phyloP scores from a whole-genome alignment of 768 basidiomycete genomes.

The Auricularia heimuer region DNA sequence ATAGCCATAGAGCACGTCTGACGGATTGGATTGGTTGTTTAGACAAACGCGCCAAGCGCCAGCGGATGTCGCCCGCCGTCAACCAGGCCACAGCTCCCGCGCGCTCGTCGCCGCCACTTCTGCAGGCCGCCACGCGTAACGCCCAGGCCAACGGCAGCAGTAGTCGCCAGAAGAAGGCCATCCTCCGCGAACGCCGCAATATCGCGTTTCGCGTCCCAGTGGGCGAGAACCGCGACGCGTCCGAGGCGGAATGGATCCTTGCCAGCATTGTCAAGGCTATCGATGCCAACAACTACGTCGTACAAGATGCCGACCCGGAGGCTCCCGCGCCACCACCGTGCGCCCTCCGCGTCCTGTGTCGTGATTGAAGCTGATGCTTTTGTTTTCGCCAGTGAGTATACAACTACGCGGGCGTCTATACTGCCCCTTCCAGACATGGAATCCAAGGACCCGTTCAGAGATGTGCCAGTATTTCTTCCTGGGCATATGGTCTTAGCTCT shows the following conservation, averaged over 20 bases:
- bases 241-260: conserved; percentile 61
- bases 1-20: too few relatives aligned
- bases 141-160: conserved; percentile 25
- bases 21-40: too few relatives aligned
- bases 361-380: background rate
- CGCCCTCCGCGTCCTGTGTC: background rate
- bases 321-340: conserved; percentile 41
- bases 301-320: conserved; percentile 66
- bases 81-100: conserved; percentile 39
- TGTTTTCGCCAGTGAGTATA: conserved; percentile 13
- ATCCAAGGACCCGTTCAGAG: conserved; percentile 41
- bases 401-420: conserved; percentile 61
- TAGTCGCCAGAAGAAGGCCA: conserved; percentile 58
- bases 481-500: conserved; percentile 75
- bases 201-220: conserved; percentile 69
- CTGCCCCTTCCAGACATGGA: conserved; percentile 54
- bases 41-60: conserved; percentile 32
- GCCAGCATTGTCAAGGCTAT: conserved; percentile 27
- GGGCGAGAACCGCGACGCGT: conserved; percentile 21
- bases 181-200: conserved; percentile 64
- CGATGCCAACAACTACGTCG: conserved; percentile 58
- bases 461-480: conserved; percentile 56
- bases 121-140: conserved; percentile 3
- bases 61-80: conserved; percentile 46
- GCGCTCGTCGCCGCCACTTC: conserved; percentile 14